Base-by-base conservation (phyloP, 139 green algal genomes). In the Zygnema circumcarinatum region DNA sequence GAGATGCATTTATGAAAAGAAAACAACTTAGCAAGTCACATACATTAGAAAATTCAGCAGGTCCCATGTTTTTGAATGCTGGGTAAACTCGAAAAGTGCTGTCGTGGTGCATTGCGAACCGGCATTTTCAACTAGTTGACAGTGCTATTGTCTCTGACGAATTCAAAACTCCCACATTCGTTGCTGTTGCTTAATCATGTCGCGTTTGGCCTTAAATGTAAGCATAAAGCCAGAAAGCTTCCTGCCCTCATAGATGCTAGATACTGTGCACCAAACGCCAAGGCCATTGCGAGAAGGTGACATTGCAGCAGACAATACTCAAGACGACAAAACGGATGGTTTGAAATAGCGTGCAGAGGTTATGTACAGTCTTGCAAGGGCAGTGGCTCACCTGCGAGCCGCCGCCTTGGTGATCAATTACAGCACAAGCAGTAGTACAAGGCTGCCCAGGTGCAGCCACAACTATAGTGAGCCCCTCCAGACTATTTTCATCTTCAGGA, bases 391-490 rank as follows among this genome's bases (percentile, higher is more conserved):
- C 47, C 47, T 62, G 7, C 16, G 47, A 62, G 16, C 47, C 47
- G 16, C 47, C 47, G 7, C 16, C 47, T 16, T 62, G 47, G 16
- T 62, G 47, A 62, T 78, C 36, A 3, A 41, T 16, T 39, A 41
- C 11, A 22, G 69, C 36, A 41, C 69, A 78, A 20, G 69, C 36
- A 41, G 69, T 25, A 11, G 35, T 39, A 16, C 69, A 78, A 11
- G 69, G 16, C 69, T 78, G 69, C 7, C 69, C 69, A 41, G 69
- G 69, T 41, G 69, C 69, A 39, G 35, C 69, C 7, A 78, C 69
- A 41, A 78, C 35, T 25, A 78, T 16, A 25, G 69, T 78, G 35
- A 78, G 35, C 35, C 69, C 69, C 69, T 78, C 69, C 69, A 78
- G 16, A 16, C 35, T 78, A 39, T 78, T 41, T 41, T 78, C 69